Evolutionary conservation across 2,329 filamentous ascomycete species (phyloP), one percentile per base, ranked within the genome.

Genomic region (Tolypocladium endophyticum): DNA sequence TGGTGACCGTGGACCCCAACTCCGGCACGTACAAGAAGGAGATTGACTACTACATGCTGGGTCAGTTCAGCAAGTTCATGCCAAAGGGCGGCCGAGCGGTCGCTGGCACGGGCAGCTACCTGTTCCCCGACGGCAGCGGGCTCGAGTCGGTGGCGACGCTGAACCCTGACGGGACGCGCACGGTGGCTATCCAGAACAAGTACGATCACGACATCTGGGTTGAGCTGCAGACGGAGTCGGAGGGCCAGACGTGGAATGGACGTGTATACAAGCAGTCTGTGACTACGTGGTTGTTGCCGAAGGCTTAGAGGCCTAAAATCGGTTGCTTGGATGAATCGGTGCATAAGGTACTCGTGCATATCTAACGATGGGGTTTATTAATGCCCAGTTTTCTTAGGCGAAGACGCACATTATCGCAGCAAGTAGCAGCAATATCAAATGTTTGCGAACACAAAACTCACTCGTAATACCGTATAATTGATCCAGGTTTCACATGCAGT

Each of bases 11-110:
- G 61, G 80, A 87, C 70, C 66, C 68, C 9, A 65, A 71, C 14
- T 54, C 59, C 16, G 71, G 70, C 28, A 74, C 72, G 3, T 82
- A 82, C 67, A 70, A 68, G 4, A 74, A 76, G 61, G 76, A 74
- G 33, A 72, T 78, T 8, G 78, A 80, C 61, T 82, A 81, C 68
- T 82, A 82, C 66, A 79, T 80, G 74, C 71, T 82, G 61, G 79
- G 77, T 1, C 80, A 83, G 67, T 81, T 79, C 66, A 76, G 73
- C 66, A 74, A 71, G 61, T 81, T 76, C 66, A 79, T 81, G 60
- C 74, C 76, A 25, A 71, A 72, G 43, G 77, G 77, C 52, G 77
- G 77, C 0, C 71, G 69, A 4, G 72, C 79, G 23, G 67, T 80
- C 6, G 67, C 63, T 60, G 76, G 76, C 14, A 73, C 68, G 0